phyloP scores from a whole-genome alignment of 768 basidiomycete species.

The Panus rudis region DNA sequence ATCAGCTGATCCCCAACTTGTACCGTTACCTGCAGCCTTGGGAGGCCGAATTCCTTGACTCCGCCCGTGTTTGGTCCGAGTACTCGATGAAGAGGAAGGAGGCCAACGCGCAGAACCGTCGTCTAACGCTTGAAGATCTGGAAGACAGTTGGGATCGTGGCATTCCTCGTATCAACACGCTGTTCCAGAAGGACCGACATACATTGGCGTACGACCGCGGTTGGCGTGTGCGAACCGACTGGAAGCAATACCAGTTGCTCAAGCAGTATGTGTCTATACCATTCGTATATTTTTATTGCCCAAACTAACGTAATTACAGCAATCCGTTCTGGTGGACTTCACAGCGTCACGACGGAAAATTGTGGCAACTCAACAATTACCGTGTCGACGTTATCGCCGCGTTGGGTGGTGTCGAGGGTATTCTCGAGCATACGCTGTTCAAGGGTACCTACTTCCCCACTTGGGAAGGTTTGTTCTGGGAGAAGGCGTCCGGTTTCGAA shows the following conservation, averaged over 20 bases:
- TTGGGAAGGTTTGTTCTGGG: slow-evolving; percentile 99
- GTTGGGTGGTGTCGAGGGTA: slow-evolving; percentile 92
- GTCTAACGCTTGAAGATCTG: slow-evolving; percentile 93
- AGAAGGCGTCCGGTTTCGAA: slow-evolving; percentile 96
- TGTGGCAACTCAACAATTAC: slow-evolving; percentile 98
- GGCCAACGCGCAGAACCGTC: slow-evolving; percentile 97
- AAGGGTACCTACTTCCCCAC: slow-evolving; percentile 98
- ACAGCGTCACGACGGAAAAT: slow-evolving; percentile 91
- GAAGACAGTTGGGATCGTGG: slow-evolving; percentile 99
- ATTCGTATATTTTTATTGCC: slow-evolving; percentile 1
- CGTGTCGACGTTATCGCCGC: slow-evolving; percentile 99
- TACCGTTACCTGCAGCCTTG: slow-evolving; percentile 96
- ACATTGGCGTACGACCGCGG: slow-evolving; percentile 98
- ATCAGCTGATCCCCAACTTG: slow-evolving; percentile 93
- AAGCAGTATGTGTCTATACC: slow-evolving; percentile 58
- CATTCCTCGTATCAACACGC: slow-evolving; percentile 96
- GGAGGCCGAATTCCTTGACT: slow-evolving; percentile 97
- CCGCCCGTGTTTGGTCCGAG: slow-evolving; percentile 98
- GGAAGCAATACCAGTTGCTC: slow-evolving; percentile 93
- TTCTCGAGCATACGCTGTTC: slow-evolving; percentile 94
- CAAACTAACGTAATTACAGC: slow-evolving; percentile 29
- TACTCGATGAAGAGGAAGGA: slow-evolving; percentile 99
- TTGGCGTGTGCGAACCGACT: slow-evolving; percentile 96
- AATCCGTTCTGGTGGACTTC: slow-evolving; percentile 99
- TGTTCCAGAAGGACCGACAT: slow-evolving; percentile 98